Evolutionary conservation across 192 early-diverging fungal genomes (phyloP).

Genomic region (Linnemannia hyalina): DNA sequence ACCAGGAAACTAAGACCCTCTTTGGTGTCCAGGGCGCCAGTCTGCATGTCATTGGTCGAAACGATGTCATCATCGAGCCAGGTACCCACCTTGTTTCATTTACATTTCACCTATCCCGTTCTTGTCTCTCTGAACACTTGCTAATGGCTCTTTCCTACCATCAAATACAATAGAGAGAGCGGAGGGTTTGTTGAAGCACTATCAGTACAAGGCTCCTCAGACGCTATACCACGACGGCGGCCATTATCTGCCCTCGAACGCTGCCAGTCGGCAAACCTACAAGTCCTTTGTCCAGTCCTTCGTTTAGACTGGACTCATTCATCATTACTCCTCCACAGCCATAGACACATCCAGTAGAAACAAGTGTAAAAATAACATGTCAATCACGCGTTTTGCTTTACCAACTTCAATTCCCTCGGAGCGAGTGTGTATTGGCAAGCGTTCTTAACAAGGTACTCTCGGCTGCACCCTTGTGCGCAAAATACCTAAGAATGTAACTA

Average conservation of each 20-base stretch:
- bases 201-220: constrained; percentile 22
- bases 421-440: neutral
- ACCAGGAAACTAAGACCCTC: constrained; percentile 21
- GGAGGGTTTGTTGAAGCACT: constrained; percentile 43
- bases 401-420: neutral
- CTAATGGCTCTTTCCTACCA: neutral
- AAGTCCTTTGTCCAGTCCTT: constrained; percentile 51
- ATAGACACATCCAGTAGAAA: neutral
- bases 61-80: constrained; percentile 48
- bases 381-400: neutral
- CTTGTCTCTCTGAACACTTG: neutral
- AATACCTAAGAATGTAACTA: too few species aligned
- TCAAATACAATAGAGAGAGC: constrained; percentile 26
- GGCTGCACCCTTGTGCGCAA: too few species aligned
- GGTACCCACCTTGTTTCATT: constrained; percentile 12
- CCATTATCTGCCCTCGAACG: constrained; percentile 49
- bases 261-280: constrained; percentile 48
- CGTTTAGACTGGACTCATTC: neutral
- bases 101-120: neutral
- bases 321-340: too few species aligned
- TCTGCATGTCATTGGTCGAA: constrained; percentile 49
- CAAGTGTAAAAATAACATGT: too few species aligned
- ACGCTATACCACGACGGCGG: constrained; percentile 50
- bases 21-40: constrained; percentile 51
- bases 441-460: too few species aligned